Base-by-base conservation (phyloP, 176 grass and related monocot species). In the Canna indica region DNA sequence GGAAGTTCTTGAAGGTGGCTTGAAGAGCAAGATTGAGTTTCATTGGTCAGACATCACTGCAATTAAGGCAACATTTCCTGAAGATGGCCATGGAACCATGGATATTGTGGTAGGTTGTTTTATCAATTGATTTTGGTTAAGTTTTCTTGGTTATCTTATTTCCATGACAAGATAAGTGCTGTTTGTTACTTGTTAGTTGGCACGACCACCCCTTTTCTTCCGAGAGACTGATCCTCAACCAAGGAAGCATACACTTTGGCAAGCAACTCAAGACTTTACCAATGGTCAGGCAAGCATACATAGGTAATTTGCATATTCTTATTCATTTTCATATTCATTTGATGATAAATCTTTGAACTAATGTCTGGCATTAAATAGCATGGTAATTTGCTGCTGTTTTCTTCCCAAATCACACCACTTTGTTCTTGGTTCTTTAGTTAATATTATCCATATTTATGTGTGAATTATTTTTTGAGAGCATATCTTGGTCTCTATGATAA, bases 181-280 rank as follows among this genome's bases (percentile, higher is more conserved):
- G 13, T 64, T 86, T 81, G 4, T 81, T 38, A 97, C 89, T 83
- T 97, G 72, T 81, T 38, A 97, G 94, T 83, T 97, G 72, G 78
- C 77, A 28, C 77, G 80, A 18, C 82, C 82, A 57, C 94, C 94
- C 8, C 48, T 83, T 71, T 97, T 97, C 80, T 97, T 85, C 73
- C 78, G 73, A 75, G 94, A 97, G 59, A 87, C 77, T 38, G 77
- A 87, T 83, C 82, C 94, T 85, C 89, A 85, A 68, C 89, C 89
- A 74, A 97, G 89, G 72, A 97, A 87, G 75, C 94, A 92, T 81
- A 92, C 89, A 9, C 30, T 83, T 41, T 97, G 94, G 94, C 77
- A 85, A 64, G 38, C 54, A 50, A 46, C 86, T 57, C 70, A 82
- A 81, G 94, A 97, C 85, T 92, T 97, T 80, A 97, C 94, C 6